A percentile compares a stretch with the other conserved stretches of the same genome.
Conservation (phyloP, 306 rosid genomes). For the Citrullus amarus region DNA sequence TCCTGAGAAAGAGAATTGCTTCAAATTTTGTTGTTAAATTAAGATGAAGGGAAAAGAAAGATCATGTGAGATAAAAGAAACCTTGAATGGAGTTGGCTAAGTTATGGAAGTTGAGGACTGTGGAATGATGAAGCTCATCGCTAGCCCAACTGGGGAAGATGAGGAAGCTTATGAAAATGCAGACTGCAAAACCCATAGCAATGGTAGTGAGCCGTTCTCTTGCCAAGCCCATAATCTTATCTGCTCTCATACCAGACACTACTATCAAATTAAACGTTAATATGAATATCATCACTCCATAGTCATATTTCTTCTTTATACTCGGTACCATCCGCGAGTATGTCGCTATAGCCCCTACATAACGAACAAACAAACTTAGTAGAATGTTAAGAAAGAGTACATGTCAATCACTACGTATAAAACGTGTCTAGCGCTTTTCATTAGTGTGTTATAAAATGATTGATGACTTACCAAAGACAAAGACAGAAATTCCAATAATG, state of each 20-base stretch:
- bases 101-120: conserved; percentile 28
- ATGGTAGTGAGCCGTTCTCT: conserved; percentile 54
- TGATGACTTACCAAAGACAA: conserved; percentile 34
- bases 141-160: conserved; percentile 79
- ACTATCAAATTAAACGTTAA: conserved; percentile 68
- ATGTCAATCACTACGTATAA: too few relatives aligned
- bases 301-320: conserved; percentile 72
- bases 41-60: background rate
- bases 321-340: conserved; percentile 40
- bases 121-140: conserved; percentile 72
- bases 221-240: conserved; percentile 46
- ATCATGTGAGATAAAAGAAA: background rate
- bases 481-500: conserved; percentile 33
- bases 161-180: conserved; percentile 45
- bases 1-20: conserved; percentile 13
- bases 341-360: conserved; percentile 40
- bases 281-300: conserved; percentile 58
- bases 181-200: conserved; percentile 47
- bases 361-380: background rate
- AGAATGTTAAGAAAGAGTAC: background rate
- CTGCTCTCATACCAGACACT: conserved; percentile 52
- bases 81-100: conserved; percentile 63
- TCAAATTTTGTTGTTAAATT: background rate
- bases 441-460: too few relatives aligned
- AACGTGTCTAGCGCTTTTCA: too few relatives aligned